Conservation (phyloP, 495 filamentous ascomycete species). For the Symbiotaphrina buchneri region DNA sequence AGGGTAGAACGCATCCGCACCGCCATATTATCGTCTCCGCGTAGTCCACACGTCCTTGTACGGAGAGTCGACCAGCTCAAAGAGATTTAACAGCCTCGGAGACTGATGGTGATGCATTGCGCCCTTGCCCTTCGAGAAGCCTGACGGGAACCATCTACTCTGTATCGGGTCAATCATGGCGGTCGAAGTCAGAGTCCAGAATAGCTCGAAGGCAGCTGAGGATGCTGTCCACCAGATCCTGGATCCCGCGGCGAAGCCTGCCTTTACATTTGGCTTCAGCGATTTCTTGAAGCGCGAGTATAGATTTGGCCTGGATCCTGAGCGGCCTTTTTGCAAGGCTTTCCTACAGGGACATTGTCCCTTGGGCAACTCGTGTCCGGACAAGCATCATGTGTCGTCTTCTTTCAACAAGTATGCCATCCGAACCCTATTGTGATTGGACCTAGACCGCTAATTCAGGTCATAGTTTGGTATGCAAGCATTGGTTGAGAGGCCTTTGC, state of each 20-base stretch:
- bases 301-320: conserved; percentile 50
- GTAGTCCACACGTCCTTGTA: too few relatives aligned
- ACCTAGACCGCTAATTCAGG: conserved; percentile 1
- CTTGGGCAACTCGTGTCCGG: conserved; percentile 49
- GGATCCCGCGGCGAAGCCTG: conserved; percentile 6
- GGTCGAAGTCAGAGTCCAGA: neutral
- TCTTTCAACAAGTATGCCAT: conserved; percentile 11
- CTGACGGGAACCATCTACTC: too few relatives aligned
- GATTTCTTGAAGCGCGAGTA: conserved; percentile 24
- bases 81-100: too few relatives aligned
- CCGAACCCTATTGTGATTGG: neutral
- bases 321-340: conserved; percentile 62
- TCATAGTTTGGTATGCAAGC: conserved; percentile 83
- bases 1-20: too few relatives aligned
- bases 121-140: too few relatives aligned
- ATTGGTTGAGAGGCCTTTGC: conserved; percentile 92
- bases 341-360: conserved; percentile 64
- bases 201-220: neutral
- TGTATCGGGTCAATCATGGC: too few relatives aligned
- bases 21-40: too few relatives aligned
- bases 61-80: too few relatives aligned
- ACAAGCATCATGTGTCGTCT: conserved; percentile 16
- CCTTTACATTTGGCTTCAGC: conserved; percentile 15
- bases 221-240: conserved; percentile 8
- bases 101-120: too few relatives aligned